A percentile compares a stretch with the other conserved stretches of the same genome.
Evolutionary conservation across 441 rosid genomes (phyloP).

Genomic region (Pelargonium exstipulatum): DNA sequence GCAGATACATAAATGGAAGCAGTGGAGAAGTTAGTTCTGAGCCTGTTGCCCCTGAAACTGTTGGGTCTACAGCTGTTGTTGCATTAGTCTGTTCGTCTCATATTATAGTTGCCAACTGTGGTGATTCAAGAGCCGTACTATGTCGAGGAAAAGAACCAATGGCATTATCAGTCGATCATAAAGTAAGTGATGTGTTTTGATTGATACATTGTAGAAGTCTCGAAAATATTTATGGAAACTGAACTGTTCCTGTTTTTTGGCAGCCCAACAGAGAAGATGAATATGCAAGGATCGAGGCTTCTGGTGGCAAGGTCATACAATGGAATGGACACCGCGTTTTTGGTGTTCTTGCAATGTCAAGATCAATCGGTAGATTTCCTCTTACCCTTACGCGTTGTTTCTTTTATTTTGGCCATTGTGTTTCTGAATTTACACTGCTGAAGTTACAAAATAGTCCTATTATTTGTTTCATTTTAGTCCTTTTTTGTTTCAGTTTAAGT

Average conservation of each 20-base stretch:
- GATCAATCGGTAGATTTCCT: constrained; percentile 64
- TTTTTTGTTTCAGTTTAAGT: too few relatives aligned
- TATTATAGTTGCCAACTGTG: constrained; percentile 77
- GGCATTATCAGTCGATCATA: constrained; percentile 84
- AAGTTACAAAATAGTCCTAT: too few relatives aligned
- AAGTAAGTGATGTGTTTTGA: constrained; percentile 39
- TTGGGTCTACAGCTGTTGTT: constrained; percentile 90
- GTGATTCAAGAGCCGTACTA: constrained; percentile 94
- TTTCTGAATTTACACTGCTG: too few relatives aligned
- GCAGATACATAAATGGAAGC: not conserved
- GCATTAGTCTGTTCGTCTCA: constrained; percentile 71
- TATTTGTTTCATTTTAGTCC: too few relatives aligned
- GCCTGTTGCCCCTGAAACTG: constrained; percentile 79
- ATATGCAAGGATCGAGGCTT: constrained; percentile 80
- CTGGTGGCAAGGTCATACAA: constrained; percentile 90
- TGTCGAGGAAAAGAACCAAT: constrained; percentile 79
- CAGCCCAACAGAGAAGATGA: constrained; percentile 92
- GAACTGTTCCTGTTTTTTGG: constrained; percentile 16
- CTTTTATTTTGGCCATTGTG: too few relatives aligned
- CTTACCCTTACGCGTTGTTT: too few relatives aligned
- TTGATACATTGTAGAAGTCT: constrained; percentile 3
- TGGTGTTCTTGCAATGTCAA: constrained; percentile 93
- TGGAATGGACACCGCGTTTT: constrained; percentile 94
- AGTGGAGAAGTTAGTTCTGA: constrained; percentile 25
- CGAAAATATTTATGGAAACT: not conserved